phyloP scores from a whole-genome alignment of 2,329 filamentous ascomycete species.

The Phaeosphaeriaceae sp. region DNA sequence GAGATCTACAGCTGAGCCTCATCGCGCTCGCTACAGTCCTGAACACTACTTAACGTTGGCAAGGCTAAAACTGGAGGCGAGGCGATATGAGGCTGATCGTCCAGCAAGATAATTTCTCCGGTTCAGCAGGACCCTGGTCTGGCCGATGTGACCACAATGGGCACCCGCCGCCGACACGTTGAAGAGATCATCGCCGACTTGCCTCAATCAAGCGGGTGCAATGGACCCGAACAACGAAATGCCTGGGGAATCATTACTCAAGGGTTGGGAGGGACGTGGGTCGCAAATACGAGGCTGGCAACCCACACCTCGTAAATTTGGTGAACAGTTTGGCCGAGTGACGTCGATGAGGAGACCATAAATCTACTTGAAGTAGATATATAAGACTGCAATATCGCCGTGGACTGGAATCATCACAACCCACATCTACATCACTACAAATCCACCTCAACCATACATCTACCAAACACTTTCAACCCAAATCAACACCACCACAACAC shows the following conservation, averaged over 20 bases:
- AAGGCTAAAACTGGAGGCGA: neutral
- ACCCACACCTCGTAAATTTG: slow-evolving; percentile 11
- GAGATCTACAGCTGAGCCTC: neutral
- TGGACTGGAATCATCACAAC: slow-evolving; percentile 2
- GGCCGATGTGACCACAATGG: neutral
- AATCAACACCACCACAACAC: neutral
- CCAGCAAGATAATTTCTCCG: neutral
- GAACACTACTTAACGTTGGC: neutral
- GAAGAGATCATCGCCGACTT: neutral
- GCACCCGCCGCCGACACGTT: neutral
- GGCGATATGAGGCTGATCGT: neutral
- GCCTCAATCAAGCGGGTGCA: neutral
- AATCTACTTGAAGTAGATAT: slow-evolving; percentile 5
- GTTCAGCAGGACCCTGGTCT: neutral
- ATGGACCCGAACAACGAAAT: neutral
- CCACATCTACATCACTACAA: neutral
- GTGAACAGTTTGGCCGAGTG: slow-evolving; percentile 7
- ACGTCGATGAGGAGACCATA: slow-evolving; percentile 10
- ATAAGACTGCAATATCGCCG: slow-evolving; percentile 17
- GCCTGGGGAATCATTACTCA: neutral
- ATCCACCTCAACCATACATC: neutral
- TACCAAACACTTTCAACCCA: neutral
- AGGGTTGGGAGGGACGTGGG: slow-evolving; percentile 5
- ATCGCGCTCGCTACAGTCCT: neutral
- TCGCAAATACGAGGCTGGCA: slow-evolving; percentile 1